Base-by-base conservation (phyloP, 768 basidiomycete species). In the Leccinum longicurvipes region DNA sequence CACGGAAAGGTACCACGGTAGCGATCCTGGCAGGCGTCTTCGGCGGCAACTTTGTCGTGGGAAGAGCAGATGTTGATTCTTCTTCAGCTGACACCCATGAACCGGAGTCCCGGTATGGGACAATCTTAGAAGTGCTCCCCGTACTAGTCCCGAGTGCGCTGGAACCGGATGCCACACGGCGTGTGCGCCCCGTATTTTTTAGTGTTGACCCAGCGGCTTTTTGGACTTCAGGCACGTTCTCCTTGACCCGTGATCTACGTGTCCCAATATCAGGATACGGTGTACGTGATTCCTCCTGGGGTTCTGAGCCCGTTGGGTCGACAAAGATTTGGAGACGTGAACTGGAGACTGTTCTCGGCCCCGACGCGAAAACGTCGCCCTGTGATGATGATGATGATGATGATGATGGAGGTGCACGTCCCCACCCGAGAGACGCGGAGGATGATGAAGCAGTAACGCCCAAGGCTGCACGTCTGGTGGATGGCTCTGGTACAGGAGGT, bases 181-280 rank as follows among this genome's bases (percentile, higher is more conserved):
- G 81, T 25, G 82, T 66, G 56, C 76, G 76, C 25, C 86, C 83
- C 17, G 83, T 75, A 57, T 87, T 84, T 56, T 81, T 83, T 41
- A 91, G 57, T 27, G 80, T 89, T 54, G 86, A 79, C 11, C 88
- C 89, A 3, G 69, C 79, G 50, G 86, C 77, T 74, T 86, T 88
- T 67, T 81, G 81, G 28, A 82, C 80, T 68, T 87, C 87, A 8
- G 81, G 82, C 1, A 84, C 73, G 61, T 92, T 92, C 73, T 92
- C 89, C 62, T 91, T 92, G 61, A 89, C 76, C 51, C 90, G 80
- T 5, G 84, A 79, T 67, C 87, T 88, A 63, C 89, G 87, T 56
- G 89, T 85, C 19, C 88, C 90, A 2, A 92, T 68, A 56, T 91
- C 89, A 28, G 82, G 79, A 80, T 85, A 92, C 15, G 81, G 74